Evolutionary conservation across 768 basidiomycete species (phyloP), one percentile per base, ranked within the genome.

Genomic region (Boletus edulis): DNA sequence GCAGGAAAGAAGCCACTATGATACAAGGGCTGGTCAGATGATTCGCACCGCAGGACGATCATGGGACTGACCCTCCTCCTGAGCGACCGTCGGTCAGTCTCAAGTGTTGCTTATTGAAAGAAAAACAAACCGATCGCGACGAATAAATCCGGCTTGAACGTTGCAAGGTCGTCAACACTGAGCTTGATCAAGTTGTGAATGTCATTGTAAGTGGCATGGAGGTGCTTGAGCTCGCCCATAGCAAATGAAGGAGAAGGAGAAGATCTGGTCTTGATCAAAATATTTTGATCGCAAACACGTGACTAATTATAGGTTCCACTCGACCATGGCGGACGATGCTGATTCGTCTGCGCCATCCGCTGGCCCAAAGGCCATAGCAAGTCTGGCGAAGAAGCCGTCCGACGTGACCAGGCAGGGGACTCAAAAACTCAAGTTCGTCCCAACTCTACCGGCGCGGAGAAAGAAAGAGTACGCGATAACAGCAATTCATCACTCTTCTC

Each of bases 1-100:
- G 95, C 95, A 47, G 95, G 95, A 75, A 98, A 94, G 76, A 96
- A 98, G 29, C 96, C 95, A 42, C 93, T 92, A 70, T 48, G 54
- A 46, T 46, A 50, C 51, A 49, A 62, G 60, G 58, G 52, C 40
- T 39, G 34, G 27, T 66, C 48, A 57, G 46, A 49, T 46, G 46
- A 56, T 52, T 52, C 54, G 47, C n/a, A 58, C 24, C 22, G 53
- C 52, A 64, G 41, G 29, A 58, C 24, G 53, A 54, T 24, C 52
- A 49, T 13, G 38, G 45, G 27, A 83, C 87, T 77, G 59, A 91
- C 91, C 90, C 89, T 80, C 91, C 89, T 62, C 89, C 87, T 91
- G 63, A 35, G 55, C n/a, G 45, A 39, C 27, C 8, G 43, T 29
- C 31, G 20, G 51, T 57, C 37, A 54, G 48, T 39, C n/a, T 14